Percentiles rank a stretch among this genome's conserved stretches.
phyloP scores from a whole-genome alignment of 2,329 filamentous ascomycete species.

The Aspergillus phoenicis region DNA sequence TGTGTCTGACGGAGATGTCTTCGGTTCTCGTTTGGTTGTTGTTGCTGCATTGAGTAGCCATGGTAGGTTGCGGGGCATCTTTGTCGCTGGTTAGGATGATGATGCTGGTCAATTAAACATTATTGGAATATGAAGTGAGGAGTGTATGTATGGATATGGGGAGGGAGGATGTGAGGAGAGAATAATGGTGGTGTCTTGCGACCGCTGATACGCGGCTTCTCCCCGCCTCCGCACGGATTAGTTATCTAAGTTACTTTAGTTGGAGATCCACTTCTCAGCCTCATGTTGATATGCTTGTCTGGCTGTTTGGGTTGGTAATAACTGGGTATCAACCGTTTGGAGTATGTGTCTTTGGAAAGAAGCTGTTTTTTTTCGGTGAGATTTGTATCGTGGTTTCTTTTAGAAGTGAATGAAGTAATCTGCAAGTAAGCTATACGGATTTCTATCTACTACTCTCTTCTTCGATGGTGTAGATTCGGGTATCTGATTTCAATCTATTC shows the following conservation, averaged over 20 bases:
- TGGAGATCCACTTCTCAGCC: no score
- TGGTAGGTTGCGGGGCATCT: slow-evolving; percentile 51
- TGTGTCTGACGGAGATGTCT: slow-evolving; percentile 13
- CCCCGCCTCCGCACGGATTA: not conserved
- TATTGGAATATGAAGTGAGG: not conserved
- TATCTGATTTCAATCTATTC: slow-evolving; percentile 8
- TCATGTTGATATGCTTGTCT: no score
- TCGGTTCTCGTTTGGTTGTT: slow-evolving; percentile 10
- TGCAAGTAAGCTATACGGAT: no score
- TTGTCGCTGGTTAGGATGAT: not conserved
- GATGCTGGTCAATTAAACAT: not conserved
- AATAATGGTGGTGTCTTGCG: not conserved
- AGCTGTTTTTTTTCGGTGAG: no score
- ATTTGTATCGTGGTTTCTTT: no score
- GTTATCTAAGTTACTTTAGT: not conserved
- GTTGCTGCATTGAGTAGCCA: slow-evolving; percentile 40
- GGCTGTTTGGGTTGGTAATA: no score
- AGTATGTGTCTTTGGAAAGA: no score
- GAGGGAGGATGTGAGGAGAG: not conserved
- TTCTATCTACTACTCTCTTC: not conserved
- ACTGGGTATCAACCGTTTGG: no score
- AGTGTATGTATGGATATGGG: not conserved
- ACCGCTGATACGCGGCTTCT: slow-evolving; percentile 2
- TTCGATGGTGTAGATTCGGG: not conserved
- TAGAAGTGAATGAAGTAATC: no score